These are phyloP conservation scores for Gryganskiella cystojenkinii DNA, from an alignment of 192 early-diverging fungal genomes.

Conservation along the genomic window DNA sequence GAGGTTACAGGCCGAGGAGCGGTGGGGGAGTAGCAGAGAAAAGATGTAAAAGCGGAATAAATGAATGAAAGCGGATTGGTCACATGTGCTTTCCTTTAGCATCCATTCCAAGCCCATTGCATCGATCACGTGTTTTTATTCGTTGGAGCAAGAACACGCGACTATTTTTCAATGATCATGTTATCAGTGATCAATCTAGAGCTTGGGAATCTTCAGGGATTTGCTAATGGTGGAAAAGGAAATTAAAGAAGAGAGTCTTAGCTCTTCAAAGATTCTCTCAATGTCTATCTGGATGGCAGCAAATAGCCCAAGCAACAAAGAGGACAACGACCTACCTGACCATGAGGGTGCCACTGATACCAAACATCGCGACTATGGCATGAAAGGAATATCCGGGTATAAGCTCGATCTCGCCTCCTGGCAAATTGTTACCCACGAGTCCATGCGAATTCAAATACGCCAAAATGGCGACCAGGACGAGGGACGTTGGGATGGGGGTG, in stretches of 20 bases:
- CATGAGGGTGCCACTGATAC: conserved; percentile 82
- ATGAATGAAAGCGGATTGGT: neutral
- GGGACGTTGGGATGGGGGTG: conserved; percentile 87
- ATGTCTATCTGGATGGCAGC: too few relatives aligned
- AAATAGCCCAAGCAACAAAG: too few relatives aligned
- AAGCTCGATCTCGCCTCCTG: conserved; percentile 67
- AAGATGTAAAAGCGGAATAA: neutral
- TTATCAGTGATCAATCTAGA: conserved; percentile 6
- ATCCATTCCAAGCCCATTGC: too few relatives aligned
- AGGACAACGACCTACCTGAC: too few relatives aligned
- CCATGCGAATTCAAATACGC: conserved; percentile 67
- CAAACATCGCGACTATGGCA: conserved; percentile 83
- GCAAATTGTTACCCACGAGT: conserved; percentile 66
- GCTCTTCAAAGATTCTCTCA: too few relatives aligned
- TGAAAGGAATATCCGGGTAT: conserved; percentile 76
- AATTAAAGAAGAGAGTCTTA: neutral
- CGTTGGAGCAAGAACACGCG: neutral
- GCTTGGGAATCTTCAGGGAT: conserved; percentile 51
- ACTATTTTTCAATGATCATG: neutral
- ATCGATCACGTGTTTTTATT: conserved; percentile 13
- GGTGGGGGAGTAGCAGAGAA: neutral
- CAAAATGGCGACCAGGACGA: conserved; percentile 73
- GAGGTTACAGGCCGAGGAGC: too few relatives aligned
- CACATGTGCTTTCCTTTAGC: too few relatives aligned
- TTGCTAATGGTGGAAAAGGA: conserved; percentile 12